These are phyloP conservation scores for Chenopodium suecicum DNA, from an alignment of 148 eudicot species.

Conservation along the genomic window DNA sequence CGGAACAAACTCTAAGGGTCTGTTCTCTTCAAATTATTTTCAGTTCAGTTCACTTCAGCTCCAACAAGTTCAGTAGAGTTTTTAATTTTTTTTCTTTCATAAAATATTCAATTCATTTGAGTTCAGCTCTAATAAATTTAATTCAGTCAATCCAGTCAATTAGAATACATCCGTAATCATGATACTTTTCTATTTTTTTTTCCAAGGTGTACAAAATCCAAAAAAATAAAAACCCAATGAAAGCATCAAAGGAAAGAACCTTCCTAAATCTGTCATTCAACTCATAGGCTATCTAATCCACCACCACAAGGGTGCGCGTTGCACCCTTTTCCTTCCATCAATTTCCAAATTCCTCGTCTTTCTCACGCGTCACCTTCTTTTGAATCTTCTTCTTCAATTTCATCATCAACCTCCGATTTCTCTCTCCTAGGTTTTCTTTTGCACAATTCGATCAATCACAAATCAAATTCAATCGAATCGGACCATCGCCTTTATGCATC, in stretches of 20 bases:
- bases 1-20: too few relatives aligned
- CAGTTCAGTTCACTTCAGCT: too few relatives aligned
- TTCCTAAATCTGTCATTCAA: slow-evolving; percentile 1
- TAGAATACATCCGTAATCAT: too few relatives aligned
- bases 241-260: neutral
- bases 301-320: neutral
- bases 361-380: slow-evolving; percentile 18
- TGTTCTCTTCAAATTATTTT: too few relatives aligned
- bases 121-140: too few relatives aligned
- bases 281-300: neutral
- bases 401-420: neutral
- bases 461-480: neutral
- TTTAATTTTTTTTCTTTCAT: too few relatives aligned
- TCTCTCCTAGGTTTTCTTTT: slow-evolving; percentile 10
- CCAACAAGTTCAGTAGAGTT: too few relatives aligned
- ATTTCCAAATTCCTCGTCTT: neutral
- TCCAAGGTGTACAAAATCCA: too few relatives aligned
- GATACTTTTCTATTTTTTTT: too few relatives aligned
- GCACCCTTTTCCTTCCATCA: neutral
- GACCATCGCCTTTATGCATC: neutral
- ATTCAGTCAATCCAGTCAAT: too few relatives aligned
- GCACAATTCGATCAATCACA: neutral
- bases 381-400: neutral
- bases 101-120: too few relatives aligned
- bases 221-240: too few relatives aligned